Conservation (phyloP, 148 eudicot species). For the Nepenthes mirabilis region DNA sequence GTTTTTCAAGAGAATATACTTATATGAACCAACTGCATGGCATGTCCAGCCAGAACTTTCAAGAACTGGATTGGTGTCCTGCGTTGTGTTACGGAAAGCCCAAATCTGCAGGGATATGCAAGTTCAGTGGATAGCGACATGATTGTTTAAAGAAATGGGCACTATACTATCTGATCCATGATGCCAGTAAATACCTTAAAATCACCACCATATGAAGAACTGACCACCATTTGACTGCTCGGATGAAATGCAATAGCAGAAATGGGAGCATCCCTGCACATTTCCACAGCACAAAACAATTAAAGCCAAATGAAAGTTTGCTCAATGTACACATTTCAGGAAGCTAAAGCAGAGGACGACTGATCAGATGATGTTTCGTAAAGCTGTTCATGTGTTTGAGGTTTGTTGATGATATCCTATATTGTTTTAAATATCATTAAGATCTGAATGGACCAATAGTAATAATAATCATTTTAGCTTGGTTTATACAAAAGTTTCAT, state of each 20-base stretch:
- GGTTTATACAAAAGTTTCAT: too few species aligned
- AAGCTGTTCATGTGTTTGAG: too few species aligned
- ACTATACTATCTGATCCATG: neutral
- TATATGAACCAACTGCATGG: constrained; percentile 94
- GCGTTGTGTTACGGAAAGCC: constrained; percentile 26
- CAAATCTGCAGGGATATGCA: constrained; percentile 42
- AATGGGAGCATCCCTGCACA: constrained; percentile 56
- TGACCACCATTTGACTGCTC: constrained; percentile 52
- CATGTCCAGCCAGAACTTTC: constrained; percentile 72
- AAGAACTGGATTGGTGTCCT: constrained; percentile 21
- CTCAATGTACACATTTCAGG: too few species aligned
- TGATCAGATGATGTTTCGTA: too few species aligned
- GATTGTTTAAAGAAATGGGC: neutral
- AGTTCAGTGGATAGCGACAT: neutral
- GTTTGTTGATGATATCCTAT: too few species aligned
- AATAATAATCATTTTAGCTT: too few species aligned
- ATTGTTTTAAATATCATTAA: too few species aligned
- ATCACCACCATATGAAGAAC: constrained; percentile 75
- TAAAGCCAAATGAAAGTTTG: too few species aligned
- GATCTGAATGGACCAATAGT: too few species aligned
- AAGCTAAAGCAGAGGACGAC: too few species aligned
- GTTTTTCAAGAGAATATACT: constrained; percentile 27
- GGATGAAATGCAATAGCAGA: constrained; percentile 78
- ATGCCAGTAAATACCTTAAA: constrained; percentile 46
- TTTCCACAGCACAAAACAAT: too few species aligned